A percentile compares a stretch with the other conserved stretches of the same genome.
Conservation (phyloP, 2,329 filamentous ascomycete genomes). For the Pseudocercospora cruenta region DNA sequence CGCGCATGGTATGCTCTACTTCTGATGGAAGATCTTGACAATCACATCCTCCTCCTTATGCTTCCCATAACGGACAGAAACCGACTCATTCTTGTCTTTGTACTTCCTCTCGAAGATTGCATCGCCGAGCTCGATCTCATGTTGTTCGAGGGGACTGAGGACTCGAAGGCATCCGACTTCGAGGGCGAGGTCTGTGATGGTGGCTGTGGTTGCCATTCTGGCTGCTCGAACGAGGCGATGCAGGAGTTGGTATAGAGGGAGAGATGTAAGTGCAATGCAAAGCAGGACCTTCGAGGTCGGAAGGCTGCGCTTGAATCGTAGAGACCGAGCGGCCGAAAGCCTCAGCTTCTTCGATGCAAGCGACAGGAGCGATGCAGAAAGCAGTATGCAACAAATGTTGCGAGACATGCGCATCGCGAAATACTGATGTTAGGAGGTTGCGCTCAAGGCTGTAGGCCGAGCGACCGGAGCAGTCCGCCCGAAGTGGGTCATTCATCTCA, state of each 20-base stretch:
- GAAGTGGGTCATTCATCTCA: not conserved
- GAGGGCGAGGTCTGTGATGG: not conserved
- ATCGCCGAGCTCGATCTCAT: constrained; percentile 4
- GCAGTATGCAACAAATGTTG: not conserved
- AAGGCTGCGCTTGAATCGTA: not conserved
- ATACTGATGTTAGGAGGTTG: not conserved
- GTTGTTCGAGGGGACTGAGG: not conserved
- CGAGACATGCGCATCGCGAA: not conserved
- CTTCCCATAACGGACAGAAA: not conserved
- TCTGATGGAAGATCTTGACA: constrained; percentile 12
- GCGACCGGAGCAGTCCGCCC: not conserved
- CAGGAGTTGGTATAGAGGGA: not conserved
- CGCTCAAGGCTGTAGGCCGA: not conserved
- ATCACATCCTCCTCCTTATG: not conserved
- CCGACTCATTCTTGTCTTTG: not conserved
- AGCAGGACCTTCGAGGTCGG: not conserved
- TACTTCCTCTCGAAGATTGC: not conserved
- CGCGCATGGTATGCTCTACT: not conserved
- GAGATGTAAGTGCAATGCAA: not conserved
- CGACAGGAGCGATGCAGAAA: not conserved
- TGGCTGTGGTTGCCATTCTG: not conserved
- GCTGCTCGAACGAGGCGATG: not conserved
- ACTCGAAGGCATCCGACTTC: not conserved
- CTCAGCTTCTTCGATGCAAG: not conserved
- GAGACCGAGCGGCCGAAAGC: not conserved